Conservation (phyloP, 1,139 yeast species). For the Yamadazyma conglobata region DNA sequence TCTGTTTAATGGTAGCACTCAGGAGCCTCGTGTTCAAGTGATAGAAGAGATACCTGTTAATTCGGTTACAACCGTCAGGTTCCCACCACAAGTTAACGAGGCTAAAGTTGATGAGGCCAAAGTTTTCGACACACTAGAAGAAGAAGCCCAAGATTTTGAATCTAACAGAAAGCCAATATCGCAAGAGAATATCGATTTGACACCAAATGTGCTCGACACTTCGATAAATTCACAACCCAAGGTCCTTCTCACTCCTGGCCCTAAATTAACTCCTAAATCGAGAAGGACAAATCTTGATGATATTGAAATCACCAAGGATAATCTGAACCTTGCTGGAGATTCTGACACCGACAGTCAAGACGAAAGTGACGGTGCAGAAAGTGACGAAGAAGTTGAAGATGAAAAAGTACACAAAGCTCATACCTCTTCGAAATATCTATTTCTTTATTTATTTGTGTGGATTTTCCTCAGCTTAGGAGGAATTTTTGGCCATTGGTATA, state of each 20-base stretch:
- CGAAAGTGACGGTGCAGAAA: constrained; percentile 12
- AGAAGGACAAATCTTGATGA: constrained; percentile 6
- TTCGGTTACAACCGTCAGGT: too few species aligned
- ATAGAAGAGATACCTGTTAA: too few species aligned
- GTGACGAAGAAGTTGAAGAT: constrained; percentile 1
- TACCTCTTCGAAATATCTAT: constrained; percentile 1
- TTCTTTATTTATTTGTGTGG: constrained; percentile 26
- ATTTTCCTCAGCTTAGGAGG: constrained; percentile 23
- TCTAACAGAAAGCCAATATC: constrained; percentile 8
- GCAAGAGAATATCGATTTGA: not conserved
- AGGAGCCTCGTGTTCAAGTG: too few species aligned
- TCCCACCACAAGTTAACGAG: too few species aligned
- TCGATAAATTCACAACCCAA: constrained; percentile 3
- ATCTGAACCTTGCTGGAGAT: constrained; percentile 3
- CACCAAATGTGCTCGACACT: not conserved
- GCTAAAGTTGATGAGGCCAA: not conserved
- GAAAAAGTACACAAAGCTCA: not conserved
- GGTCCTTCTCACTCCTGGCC: constrained; percentile 17
- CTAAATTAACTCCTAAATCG: constrained; percentile 18
- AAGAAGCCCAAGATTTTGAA: constrained; percentile 18
- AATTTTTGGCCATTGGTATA: constrained; percentile 52
- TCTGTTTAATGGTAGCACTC: too few species aligned
- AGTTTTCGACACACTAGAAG: constrained; percentile 17
- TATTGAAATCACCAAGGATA: constrained; percentile 2
- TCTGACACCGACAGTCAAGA: constrained; percentile 12